Evolutionary conservation across 805 yeast genomes (phyloP).

Genomic region (Priceomyces fermenticarens): DNA sequence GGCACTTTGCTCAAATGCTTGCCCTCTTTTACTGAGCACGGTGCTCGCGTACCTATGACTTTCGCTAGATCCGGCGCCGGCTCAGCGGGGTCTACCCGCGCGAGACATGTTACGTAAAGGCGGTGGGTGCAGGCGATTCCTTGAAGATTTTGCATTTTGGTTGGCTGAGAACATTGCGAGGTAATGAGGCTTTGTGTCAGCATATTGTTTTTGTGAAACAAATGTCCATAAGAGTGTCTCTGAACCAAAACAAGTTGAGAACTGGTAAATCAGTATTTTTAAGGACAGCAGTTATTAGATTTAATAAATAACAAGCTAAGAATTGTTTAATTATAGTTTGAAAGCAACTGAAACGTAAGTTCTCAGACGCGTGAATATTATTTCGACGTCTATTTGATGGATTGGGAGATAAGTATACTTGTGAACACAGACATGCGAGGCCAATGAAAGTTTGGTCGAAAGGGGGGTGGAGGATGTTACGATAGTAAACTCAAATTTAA

Average conservation of each 20-base stretch:
- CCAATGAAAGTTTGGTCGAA: too few relatives aligned
- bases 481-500: too few relatives aligned
- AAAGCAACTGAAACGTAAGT: slow-evolving; percentile 5
- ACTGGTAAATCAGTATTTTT: slow-evolving; percentile 2
- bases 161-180: slow-evolving; percentile 5
- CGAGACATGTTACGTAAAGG: neutral
- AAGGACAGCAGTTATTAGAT: slow-evolving; percentile 5
- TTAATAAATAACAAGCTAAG: slow-evolving; percentile 3
- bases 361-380: neutral
- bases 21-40: neutral
- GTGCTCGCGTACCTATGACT: neutral
- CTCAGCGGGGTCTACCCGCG: neutral
- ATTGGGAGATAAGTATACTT: too few relatives aligned
- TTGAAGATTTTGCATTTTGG: slow-evolving; percentile 1
- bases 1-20: too few relatives aligned
- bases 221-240: slow-evolving; percentile 6
- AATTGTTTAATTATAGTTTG: slow-evolving; percentile 2
- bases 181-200: slow-evolving; percentile 3
- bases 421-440: too few relatives aligned
- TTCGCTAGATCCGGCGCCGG: slow-evolving; percentile 1
- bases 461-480: too few relatives aligned
- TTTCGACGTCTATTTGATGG: too few relatives aligned
- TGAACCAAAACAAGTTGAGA: slow-evolving; percentile 8
- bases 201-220: slow-evolving; percentile 1
- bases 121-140: neutral